Evolutionary conservation across 2,329 filamentous ascomycete genomes (phyloP), one percentile per base, ranked within the genome.

Genomic region (Alternaria brassicicola): DNA sequence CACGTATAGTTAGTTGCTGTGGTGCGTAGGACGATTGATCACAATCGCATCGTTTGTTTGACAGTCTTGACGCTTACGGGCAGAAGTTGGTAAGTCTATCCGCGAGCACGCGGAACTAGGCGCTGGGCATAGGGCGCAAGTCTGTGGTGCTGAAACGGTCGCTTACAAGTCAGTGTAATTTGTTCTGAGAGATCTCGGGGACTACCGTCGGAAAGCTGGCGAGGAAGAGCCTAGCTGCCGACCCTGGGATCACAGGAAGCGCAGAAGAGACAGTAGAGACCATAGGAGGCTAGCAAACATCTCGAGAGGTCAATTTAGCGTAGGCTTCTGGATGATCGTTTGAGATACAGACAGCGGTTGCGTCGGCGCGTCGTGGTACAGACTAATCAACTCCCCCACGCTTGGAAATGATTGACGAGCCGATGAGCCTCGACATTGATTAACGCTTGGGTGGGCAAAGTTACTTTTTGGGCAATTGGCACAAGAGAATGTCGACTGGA

Each of bases 21-120:
- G 43, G 10, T 42, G 15, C 36, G 48, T 50, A 17, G 41, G 41
- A 56, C 47, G 25, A 39, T 55, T 39, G 17, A 31, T 26, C 23
- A 49, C 52, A 49, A 62, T 56, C 55, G 49, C n/a, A 41, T 35
- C 52, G 48, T 55, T 57, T 57, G 52, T 43, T 33, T 26, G 15
- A 21, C n/a, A 21, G 26, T 35, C 36, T 25, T 21, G 2, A 13
- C 23, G 4, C n/a, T 33, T 23, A 12, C 7, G 15, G 10, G 36
- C 6, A 23, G 23, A 2, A 23, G 10, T 23, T 39, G 35, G 10
- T 38, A 15, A 38, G 4, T 21, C 17, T 3, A 21, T 38, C 8
- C 17, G 6, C 17, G 35, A 38, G 17, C 17, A 38, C 35, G 9
- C 21, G 35, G 17, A 21, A 10, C 17, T 38, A 38, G 21, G 9